Evolutionary conservation across 2,329 filamentous ascomycete species (phyloP).

Genomic region (Dissoconium aciculare): DNA sequence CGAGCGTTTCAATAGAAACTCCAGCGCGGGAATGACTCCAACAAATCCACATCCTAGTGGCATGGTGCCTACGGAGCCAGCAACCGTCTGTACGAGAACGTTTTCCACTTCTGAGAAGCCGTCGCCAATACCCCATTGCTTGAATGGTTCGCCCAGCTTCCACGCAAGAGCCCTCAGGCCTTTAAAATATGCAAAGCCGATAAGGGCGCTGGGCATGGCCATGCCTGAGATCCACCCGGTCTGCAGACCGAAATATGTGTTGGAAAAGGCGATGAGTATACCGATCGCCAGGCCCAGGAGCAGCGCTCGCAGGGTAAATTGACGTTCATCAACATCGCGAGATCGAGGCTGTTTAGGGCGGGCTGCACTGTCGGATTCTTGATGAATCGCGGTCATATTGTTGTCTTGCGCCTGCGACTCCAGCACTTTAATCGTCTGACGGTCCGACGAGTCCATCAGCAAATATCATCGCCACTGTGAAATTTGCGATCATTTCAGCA

Average conservation of each 20-base stretch:
- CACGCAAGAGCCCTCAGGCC: slow-evolving; percentile 55
- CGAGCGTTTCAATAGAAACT: slow-evolving; percentile 62
- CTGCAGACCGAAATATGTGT: slow-evolving; percentile 98
- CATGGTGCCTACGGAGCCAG: slow-evolving; percentile 92
- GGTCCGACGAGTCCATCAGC: too few species aligned
- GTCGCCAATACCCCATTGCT: slow-evolving; percentile 16
- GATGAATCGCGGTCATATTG: too few species aligned
- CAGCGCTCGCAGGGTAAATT: slow-evolving; percentile 72
- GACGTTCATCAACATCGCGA: slow-evolving; percentile 24
- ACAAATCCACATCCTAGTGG: slow-evolving; percentile 91
- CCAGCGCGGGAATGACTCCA: slow-evolving; percentile 82
- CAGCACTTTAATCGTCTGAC: too few species aligned
- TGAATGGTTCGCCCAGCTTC: slow-evolving; percentile 27
- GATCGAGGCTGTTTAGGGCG: background rate
- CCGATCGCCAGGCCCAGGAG: slow-evolving; percentile 70
- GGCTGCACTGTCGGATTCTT: too few species aligned
- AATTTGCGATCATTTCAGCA: too few species aligned
- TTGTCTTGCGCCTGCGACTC: too few species aligned
- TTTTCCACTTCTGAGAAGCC: slow-evolving; percentile 94
- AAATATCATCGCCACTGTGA: too few species aligned
- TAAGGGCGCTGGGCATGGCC: slow-evolving; percentile 89
- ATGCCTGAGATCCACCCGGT: slow-evolving; percentile 75
- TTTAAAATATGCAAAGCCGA: slow-evolving; percentile 91
- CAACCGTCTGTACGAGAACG: slow-evolving; percentile 89
- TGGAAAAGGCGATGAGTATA: slow-evolving; percentile 84